Conservation (phyloP, 306 rosid genomes). For the Dryas alaskensis region DNA sequence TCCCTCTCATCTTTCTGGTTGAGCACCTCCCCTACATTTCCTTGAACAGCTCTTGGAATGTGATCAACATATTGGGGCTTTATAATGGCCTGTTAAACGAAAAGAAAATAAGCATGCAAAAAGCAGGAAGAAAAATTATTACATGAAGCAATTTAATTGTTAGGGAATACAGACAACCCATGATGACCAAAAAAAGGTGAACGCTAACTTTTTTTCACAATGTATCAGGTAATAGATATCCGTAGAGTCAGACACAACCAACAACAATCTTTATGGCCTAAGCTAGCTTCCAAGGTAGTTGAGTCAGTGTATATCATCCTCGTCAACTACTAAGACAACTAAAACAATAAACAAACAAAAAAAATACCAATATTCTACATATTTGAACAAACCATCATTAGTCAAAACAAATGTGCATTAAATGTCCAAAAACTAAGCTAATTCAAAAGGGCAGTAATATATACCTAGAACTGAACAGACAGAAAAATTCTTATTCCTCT, state of each 20-base stretch:
- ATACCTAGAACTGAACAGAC: background rate
- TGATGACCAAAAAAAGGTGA: background rate
- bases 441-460: background rate
- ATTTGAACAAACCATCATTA: background rate
- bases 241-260: background rate
- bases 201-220: background rate
- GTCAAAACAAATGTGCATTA: background rate
- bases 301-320: background rate
- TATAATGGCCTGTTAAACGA: slow-evolving; percentile 64
- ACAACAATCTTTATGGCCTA: background rate
- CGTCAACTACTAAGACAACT: background rate
- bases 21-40: slow-evolving; percentile 91
- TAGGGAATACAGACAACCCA: background rate
- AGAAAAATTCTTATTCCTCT: background rate
- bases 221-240: background rate
- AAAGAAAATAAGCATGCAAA: slow-evolving; percentile 8
- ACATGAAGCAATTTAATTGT: background rate
- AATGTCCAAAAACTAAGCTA: background rate
- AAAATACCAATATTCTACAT: background rate
- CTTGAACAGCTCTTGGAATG: slow-evolving; percentile 97
- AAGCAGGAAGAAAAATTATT: slow-evolving; percentile 2
- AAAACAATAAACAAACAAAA: background rate
- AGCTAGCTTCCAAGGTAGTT: background rate
- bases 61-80: slow-evolving; percentile 99
- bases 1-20: slow-evolving; percentile 84